Evolutionary conservation across 2,329 filamentous ascomycete genomes (phyloP), one percentile per base, ranked within the genome.

Genomic region (Aspergillus arachidicola): DNA sequence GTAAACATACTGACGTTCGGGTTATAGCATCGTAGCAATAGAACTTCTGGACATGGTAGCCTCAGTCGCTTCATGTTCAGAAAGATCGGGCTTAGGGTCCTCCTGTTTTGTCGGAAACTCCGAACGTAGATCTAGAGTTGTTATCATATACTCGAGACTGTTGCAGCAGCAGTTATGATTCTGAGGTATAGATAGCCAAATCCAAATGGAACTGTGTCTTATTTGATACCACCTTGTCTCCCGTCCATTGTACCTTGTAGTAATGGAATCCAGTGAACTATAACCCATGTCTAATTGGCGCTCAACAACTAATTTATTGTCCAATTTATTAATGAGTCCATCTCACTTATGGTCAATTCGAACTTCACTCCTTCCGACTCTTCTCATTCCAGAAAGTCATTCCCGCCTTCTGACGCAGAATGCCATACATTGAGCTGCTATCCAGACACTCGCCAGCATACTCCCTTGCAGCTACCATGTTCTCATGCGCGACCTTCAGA

Each of bases 361-460:
- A n/a, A 48, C 19, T 6, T 30, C 28, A 59, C 26, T 59, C 68
- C 61, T 72, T 71, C 14, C 75, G 67, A 62, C 75, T 77, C 69
- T 77, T 78, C 62, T 77, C 75, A 61, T 77, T 78, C 76, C 76
- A 78, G 63, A 78, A 78, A 48, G 70, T 68, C 64, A 78, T 63
- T 2, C 74, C 76, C 7, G 76, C 74, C 65, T 74, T 74, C 61
- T 77, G 76, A 9, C 76, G 72, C 64, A 78, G 58, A 14, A 70
- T 63, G 6, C 76, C 76, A 61, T 78, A 78, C 75, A 78, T 78
- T 19, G 76, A 72, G 57, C 75, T 78, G 65, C 75, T 78, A 59
- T 78, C 76, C 23, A 78, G 66, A 59, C 75, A 78, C 57, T 77
- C 75, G 6, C 76, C 76, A 2, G 66, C 76, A 60, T 76, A 78